These are phyloP conservation scores for Gossypium sturtianum DNA, from an alignment of 345 rosid genomes.

Conservation along the genomic window DNA sequence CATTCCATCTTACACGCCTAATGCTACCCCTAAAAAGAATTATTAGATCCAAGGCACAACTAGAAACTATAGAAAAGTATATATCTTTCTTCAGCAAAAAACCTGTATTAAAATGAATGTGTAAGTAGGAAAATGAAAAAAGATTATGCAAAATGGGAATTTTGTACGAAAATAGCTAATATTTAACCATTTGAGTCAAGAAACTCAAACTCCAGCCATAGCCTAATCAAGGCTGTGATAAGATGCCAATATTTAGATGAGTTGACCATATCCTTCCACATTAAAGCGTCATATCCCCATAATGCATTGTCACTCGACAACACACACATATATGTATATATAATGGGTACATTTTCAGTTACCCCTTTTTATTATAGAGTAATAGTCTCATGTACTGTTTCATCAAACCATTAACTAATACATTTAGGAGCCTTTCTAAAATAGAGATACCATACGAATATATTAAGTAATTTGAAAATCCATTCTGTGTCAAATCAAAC, in stretches of 20 bases:
- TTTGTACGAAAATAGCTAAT: background rate
- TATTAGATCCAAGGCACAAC: slow-evolving; percentile 5
- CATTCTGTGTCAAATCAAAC: background rate
- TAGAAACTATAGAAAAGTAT: background rate
- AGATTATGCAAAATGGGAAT: background rate
- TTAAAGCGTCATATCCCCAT: background rate
- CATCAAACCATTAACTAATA: background rate
- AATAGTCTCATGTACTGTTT: background rate
- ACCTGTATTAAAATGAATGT: background rate
- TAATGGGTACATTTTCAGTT: background rate
- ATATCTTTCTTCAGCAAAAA: background rate
- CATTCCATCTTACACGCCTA: slow-evolving; percentile 82
- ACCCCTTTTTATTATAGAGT: background rate
- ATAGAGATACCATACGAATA: background rate
- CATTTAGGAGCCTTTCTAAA: background rate
- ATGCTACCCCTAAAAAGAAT: slow-evolving; percentile 30
- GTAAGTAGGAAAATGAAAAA: background rate
- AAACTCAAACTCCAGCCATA: background rate
- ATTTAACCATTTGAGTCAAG: background rate
- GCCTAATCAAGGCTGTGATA: background rate
- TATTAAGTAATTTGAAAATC: background rate
- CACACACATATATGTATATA: background rate
- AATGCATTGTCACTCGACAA: background rate
- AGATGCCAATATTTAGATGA: background rate
- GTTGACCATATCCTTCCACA: background rate